phyloP scores from a whole-genome alignment of 169 alveolate species.

The Haemoproteus tartakovskyi region DNA sequence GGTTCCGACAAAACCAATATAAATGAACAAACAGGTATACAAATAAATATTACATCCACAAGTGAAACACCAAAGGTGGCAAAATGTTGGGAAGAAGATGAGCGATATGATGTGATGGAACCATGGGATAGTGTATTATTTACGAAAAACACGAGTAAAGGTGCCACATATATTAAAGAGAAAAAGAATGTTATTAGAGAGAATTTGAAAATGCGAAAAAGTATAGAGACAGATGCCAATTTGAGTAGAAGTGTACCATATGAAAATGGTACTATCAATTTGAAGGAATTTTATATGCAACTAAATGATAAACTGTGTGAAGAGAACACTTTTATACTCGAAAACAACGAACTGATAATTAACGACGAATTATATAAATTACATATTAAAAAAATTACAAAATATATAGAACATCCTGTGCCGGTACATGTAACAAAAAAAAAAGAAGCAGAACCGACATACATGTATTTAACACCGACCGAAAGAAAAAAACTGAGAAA shows the following conservation, averaged over 20 bases:
- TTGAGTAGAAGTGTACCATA: no score
- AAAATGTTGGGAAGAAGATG: constrained; percentile 38
- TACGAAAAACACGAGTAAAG: no score
- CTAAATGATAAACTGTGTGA: constrained; percentile 12
- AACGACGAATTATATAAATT: constrained; percentile 58
- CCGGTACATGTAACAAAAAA: constrained; percentile 78
- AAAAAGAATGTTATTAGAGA: no score
- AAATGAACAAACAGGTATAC: no score
- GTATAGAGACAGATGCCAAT: no score
- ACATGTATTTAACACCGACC: constrained; percentile 77
- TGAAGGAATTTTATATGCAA: no score
- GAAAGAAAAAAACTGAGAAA: constrained; percentile 82
- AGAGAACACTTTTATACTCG: constrained; percentile 40
- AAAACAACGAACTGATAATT: constrained; percentile 21
- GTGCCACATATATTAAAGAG: no score
- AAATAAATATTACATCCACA: no score
- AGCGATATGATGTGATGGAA: constrained; percentile 36
- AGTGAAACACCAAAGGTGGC: no score
- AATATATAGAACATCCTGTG: constrained; percentile 85
- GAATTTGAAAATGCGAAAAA: no score
- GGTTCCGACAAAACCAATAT: no score
- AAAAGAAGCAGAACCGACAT: constrained; percentile 62
- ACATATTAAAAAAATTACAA: constrained; percentile 69
- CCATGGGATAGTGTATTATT: constrained; percentile 42
- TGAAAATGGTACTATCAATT: no score